These are phyloP conservation scores for Pezizomycotina sp. DNA, from an alignment of 2,329 filamentous ascomycete genomes.

Conservation along the genomic window DNA sequence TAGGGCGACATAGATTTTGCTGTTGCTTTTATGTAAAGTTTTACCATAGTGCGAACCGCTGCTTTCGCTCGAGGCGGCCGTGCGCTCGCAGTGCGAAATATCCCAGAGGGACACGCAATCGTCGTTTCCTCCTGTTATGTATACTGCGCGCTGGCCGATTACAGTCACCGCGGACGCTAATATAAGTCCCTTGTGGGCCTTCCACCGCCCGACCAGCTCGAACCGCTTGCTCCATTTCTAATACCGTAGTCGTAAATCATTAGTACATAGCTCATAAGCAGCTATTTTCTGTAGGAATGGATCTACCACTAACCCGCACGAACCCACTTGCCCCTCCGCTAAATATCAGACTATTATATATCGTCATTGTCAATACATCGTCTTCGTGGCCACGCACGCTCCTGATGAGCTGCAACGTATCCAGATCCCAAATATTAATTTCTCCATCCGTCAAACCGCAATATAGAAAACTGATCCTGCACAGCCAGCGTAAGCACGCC, in stretches of 20 bases:
- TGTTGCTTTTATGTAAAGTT: too few species aligned
- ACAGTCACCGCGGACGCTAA: conserved; percentile 63
- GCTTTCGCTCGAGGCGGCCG: neutral
- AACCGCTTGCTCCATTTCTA: conserved; percentile 68
- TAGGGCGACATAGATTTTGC: conserved; percentile 20
- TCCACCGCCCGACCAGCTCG: conserved; percentile 59
- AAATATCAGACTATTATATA: conserved; percentile 72
- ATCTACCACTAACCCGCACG: conserved; percentile 47
- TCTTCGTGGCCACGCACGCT: conserved; percentile 66
- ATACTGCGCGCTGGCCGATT: conserved; percentile 58
- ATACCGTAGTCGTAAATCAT: too few species aligned
- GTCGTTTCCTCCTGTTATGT: conserved; percentile 88
- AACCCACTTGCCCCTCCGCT: conserved; percentile 81
- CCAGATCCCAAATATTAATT: conserved; percentile 90
- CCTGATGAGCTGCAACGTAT: conserved; percentile 76
- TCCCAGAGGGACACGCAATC: conserved; percentile 81
- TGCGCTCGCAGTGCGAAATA: conserved; percentile 32
- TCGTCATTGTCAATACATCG: conserved; percentile 72
- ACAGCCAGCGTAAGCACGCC: conserved; percentile 47
- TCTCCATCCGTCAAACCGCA: conserved; percentile 74
- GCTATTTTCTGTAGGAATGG: neutral
- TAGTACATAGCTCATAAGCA: conserved; percentile 12
- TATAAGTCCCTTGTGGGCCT: conserved; percentile 73
- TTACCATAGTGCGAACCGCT: too few species aligned
- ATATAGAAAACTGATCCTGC: conserved; percentile 83